Base-by-base conservation (phyloP, 805 yeast genomes). In the Ogataea parapolymorpha region DNA sequence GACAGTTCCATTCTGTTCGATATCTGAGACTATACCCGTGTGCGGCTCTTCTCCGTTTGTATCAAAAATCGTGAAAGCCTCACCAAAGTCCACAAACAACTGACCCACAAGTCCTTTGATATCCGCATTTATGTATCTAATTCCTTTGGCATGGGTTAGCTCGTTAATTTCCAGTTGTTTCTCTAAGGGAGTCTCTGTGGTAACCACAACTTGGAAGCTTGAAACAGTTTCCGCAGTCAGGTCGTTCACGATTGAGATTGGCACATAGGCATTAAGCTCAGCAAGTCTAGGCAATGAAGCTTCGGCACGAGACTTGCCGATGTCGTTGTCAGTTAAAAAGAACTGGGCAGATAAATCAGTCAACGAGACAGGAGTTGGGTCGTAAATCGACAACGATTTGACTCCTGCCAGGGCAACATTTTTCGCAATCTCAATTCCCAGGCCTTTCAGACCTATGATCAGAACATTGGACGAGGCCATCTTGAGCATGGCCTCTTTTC, bases 341-440 rank as follows among this genome's bases (percentile, higher is more conserved):
- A 89, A 93, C 61, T 91, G 99, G 10, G 95, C 73, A 2, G 96
- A 85, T 43, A 93, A 72, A 62, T 93, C 98, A 38, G 66, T 72
- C 32, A 88, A 50, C 40, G 71, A 63, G 15, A 85, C 83, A 1
- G 79, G 75, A 14, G 69, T 70, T 10, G 95, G 95, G 59, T 93
- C 99, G 61, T 82, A 87, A 24, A 93, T 64, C 6, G 95, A 71
- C 53, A 93, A 69, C 7, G 95, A 82, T 68, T 93, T 93, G 54
- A 93, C 99, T 57, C 99, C 99, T 3, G 99, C 99, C 27, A 93
- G 72, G 0, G 96, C 95, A 41, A 93, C 88, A 65, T 93, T 93
- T 67, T 93, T 93, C 17, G 99, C 97, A 43, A 93, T 88, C 67
- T 93, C 99, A 31, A 87, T 76, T 57, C 99, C 99, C 35, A 93